Percentiles rank a stretch among this genome's conserved stretches.
phyloP scores from a whole-genome alignment of 164 flowering plant species.

The Nymphaea colorata region DNA sequence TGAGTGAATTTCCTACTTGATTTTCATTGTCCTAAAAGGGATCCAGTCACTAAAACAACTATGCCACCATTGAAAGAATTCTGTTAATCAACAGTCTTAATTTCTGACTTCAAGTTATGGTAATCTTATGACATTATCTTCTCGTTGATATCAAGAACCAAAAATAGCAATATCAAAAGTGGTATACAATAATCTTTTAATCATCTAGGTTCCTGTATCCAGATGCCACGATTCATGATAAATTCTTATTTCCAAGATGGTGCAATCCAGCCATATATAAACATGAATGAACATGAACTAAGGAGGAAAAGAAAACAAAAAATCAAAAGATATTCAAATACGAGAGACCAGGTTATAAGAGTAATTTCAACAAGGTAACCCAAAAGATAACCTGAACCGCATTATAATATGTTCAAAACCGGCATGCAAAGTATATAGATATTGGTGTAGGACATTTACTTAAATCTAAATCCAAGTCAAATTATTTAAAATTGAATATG shows the following conservation, averaged over 20 bases:
- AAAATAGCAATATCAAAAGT: neutral
- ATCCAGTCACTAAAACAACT: conserved; percentile 67
- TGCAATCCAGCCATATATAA: neutral
- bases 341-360: neutral
- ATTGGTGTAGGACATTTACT: no score
- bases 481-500: no score
- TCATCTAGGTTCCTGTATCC: neutral
- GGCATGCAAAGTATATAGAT: no score
- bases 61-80: conserved; percentile 60
- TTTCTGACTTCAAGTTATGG: conserved; percentile 29
- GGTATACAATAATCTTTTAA: neutral
- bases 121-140: conserved; percentile 18
- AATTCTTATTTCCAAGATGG: neutral
- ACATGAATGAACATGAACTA: no score
- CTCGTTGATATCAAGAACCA: conserved; percentile 18
- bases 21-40: conserved; percentile 38
- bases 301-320: neutral
- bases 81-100: conserved; percentile 66
- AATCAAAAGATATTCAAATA: no score
- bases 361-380: neutral
- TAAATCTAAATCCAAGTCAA: no score
- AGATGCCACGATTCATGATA: no score
- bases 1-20: conserved; percentile 42
- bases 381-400: no score
- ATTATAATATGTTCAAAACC: no score